phyloP scores from a whole-genome alignment of 345 rosid species.

The Abelmoschus esculentus region DNA sequence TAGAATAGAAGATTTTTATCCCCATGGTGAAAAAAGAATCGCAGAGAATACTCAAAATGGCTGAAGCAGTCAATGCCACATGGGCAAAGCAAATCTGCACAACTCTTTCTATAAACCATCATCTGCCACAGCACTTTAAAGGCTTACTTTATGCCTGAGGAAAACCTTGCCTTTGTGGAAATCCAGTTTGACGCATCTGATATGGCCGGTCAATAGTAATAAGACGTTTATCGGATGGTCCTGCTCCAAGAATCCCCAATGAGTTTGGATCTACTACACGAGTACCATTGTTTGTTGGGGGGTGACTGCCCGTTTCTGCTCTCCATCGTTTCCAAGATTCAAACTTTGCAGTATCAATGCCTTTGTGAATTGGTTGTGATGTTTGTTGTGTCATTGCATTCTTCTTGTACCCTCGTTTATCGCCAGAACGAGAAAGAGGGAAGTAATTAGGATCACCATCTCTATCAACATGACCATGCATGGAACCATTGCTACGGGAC shows the following conservation, averaged over 20 bases:
- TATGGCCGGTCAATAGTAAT: slow-evolving; percentile 32
- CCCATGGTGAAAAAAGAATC: slow-evolving; percentile 34
- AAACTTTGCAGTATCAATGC: slow-evolving; percentile 56
- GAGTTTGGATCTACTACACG: slow-evolving; percentile 58
- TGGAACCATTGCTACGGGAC: slow-evolving; percentile 54
- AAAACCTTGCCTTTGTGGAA: slow-evolving; percentile 51
- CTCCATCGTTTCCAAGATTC: slow-evolving; percentile 94
- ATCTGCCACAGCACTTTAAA: neutral
- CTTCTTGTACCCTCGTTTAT: slow-evolving; percentile 38
- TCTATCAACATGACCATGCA: slow-evolving; percentile 28
- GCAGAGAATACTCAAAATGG: slow-evolving; percentile 19
- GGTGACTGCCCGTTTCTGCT: slow-evolving; percentile 44
- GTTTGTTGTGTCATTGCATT: slow-evolving; percentile 33
- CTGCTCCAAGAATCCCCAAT: slow-evolving; percentile 88
- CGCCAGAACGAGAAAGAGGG: slow-evolving; percentile 32
- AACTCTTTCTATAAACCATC: slow-evolving; percentile 16
- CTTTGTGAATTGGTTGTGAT: slow-evolving; percentile 45
- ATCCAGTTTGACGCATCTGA: slow-evolving; percentile 54
- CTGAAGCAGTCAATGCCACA: slow-evolving; percentile 16
- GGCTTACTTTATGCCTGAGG: slow-evolving; percentile 33
- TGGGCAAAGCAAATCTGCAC: slow-evolving; percentile 16
- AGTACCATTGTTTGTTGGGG: slow-evolving; percentile 22
- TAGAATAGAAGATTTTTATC: slow-evolving; percentile 19
- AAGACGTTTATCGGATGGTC: slow-evolving; percentile 56
- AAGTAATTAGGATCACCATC: slow-evolving; percentile 36